phyloP scores from a whole-genome alignment of 139 green algal genomes.

The Zygnema circumcarinatum region DNA sequence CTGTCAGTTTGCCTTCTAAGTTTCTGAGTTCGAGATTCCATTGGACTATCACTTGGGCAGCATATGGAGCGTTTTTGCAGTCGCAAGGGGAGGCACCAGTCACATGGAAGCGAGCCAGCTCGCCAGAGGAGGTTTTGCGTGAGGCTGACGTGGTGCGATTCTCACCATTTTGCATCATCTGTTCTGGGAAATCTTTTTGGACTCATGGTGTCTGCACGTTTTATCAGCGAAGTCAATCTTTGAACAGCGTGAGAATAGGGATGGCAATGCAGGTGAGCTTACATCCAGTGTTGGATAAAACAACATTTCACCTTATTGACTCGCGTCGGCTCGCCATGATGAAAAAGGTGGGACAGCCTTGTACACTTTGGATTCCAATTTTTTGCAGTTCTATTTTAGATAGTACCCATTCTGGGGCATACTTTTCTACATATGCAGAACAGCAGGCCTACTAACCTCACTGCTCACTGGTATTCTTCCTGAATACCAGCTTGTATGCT shows the following conservation, averaged over 20 bases:
- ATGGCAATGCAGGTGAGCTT: constrained; percentile 68
- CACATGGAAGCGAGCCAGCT: constrained; percentile 73
- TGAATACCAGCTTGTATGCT: too few species aligned
- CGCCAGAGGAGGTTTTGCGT: constrained; percentile 91
- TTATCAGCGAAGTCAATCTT: neutral
- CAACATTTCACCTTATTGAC: constrained; percentile 95
- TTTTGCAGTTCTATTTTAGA: neutral
- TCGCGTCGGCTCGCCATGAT: constrained; percentile 85
- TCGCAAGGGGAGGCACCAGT: constrained; percentile 69
- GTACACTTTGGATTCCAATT: too few species aligned
- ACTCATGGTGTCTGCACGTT: constrained; percentile 35
- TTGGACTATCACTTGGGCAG: too few species aligned
- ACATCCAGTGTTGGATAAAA: constrained; percentile 92
- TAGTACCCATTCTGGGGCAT: neutral
- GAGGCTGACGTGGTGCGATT: constrained; percentile 76
- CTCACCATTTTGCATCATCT: too few species aligned
- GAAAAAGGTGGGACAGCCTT: constrained; percentile 78
- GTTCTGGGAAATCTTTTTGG: neutral
- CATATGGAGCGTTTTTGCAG: constrained; percentile 85
- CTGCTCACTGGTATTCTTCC: too few species aligned
- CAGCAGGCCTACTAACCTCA: too few species aligned
- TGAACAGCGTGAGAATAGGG: neutral
- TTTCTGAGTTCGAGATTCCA: too few species aligned
- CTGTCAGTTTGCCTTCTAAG: too few species aligned
- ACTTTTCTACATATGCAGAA: neutral